These are phyloP conservation scores for Cladophialophora immunda DNA, from an alignment of 2,329 filamentous ascomycete genomes.

Conservation along the genomic window DNA sequence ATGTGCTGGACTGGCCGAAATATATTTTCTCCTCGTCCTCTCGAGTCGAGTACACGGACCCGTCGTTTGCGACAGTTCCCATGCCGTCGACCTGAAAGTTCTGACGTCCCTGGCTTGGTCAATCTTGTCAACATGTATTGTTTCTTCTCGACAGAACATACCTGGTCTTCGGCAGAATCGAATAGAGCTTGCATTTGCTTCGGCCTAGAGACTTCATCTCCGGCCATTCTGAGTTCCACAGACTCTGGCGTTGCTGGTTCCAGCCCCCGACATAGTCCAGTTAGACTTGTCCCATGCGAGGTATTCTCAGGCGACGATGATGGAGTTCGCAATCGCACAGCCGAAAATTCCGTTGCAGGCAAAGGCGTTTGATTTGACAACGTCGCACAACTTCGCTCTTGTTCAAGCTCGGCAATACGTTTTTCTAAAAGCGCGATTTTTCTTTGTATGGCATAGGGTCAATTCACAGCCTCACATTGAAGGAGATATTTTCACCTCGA, in stretches of 20 bases:
- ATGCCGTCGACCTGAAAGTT: conserved; percentile 12
- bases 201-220: too few relatives aligned
- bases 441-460: background rate
- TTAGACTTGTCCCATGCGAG: too few relatives aligned
- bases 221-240: too few relatives aligned
- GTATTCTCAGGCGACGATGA: too few relatives aligned
- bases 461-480: background rate
- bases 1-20: conserved; percentile 19
- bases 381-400: background rate
- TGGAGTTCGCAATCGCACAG: background rate
- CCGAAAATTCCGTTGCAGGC: background rate
- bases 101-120: background rate
- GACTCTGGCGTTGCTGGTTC: too few relatives aligned
- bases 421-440: conserved; percentile 16
- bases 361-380: background rate
- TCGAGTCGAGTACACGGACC: background rate
- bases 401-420: conserved; percentile 11
- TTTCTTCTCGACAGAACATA: background rate
- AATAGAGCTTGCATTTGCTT: too few relatives aligned
- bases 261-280: too few relatives aligned
- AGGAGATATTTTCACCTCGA: background rate
- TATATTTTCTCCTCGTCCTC: conserved; percentile 4
- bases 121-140: background rate
- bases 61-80: conserved; percentile 6
- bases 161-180: background rate